Evolutionary conservation across 768 basidiomycete genomes (phyloP).

Genomic region (Macrolepiota albuminosa): DNA sequence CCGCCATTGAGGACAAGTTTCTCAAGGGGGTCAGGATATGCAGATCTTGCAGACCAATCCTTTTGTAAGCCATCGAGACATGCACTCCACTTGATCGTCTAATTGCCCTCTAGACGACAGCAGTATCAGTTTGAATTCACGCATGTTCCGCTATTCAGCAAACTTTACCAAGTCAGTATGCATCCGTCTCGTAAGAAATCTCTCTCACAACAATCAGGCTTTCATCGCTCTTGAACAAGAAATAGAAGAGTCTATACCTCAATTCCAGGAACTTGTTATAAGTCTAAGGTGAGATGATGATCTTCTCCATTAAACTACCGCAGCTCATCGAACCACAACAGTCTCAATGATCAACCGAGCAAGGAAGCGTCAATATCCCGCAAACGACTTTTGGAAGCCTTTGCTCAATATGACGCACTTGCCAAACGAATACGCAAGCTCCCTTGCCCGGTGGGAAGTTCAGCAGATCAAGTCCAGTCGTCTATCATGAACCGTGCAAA

Average conservation of each 20-base stretch:
- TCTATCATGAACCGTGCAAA: conserved; percentile 77
- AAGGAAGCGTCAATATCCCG: conserved; percentile 67
- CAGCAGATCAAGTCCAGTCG: conserved; percentile 79
- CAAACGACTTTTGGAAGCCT: conserved; percentile 79
- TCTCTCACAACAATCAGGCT: conserved; percentile 32
- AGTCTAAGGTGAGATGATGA: conserved; percentile 48
- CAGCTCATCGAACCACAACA: conserved; percentile 12
- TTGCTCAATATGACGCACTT: conserved; percentile 85
- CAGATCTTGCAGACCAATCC: conserved; percentile 70
- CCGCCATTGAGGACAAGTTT: conserved; percentile 73
- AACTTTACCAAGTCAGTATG: conserved; percentile 61
- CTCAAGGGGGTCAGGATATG: conserved; percentile 88
- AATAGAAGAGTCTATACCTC: conserved; percentile 83
- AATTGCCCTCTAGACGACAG: conserved; percentile 50
- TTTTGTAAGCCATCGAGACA: conserved; percentile 52
- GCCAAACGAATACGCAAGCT: conserved; percentile 80
- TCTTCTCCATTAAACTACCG: neutral
- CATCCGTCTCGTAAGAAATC: neutral
- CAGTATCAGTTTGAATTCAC: conserved; percentile 69
- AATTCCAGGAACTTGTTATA: conserved; percentile 82
- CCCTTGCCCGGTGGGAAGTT: conserved; percentile 60
- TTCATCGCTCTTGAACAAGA: conserved; percentile 79
- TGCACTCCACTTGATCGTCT: neutral
- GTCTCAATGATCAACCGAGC: conserved; percentile 46
- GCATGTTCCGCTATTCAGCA: conserved; percentile 55